These are phyloP conservation scores for Phylloboletellus chloephorus DNA, from an alignment of 1,284 basidiomycete species.

Conservation along the genomic window DNA sequence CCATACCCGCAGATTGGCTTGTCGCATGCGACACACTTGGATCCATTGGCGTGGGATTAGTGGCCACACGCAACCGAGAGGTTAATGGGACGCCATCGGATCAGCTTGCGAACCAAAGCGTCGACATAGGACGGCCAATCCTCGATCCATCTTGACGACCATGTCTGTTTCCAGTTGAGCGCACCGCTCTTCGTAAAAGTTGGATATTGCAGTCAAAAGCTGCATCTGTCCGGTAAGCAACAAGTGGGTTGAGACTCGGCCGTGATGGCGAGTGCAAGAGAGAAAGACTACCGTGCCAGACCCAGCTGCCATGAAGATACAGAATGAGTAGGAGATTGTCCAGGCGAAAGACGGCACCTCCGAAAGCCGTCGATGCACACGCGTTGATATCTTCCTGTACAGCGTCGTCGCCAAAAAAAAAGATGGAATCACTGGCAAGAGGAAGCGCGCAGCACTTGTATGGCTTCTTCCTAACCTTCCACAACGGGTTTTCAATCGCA, in stretches of 20 bases:
- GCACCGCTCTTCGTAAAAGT: conserved; percentile 7
- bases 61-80: conserved; percentile 8
- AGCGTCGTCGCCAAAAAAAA: too few relatives aligned
- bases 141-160: conserved; percentile 4
- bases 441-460: too few relatives aligned
- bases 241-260: not conserved
- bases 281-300: conserved; percentile 4
- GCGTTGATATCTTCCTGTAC: conserved; percentile 2
- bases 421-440: too few relatives aligned
- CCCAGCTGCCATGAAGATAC: not conserved
- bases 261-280: not conserved
- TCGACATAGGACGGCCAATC: conserved; percentile 9
- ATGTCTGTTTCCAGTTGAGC: conserved; percentile 12
- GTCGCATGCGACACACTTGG: conserved; percentile 5
- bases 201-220: conserved; percentile 1
- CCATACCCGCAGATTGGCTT: conserved; percentile 5
- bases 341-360: not conserved
- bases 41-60: too few relatives aligned
- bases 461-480: too few relatives aligned
- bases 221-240: conserved; percentile 1
- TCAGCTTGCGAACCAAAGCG: conserved; percentile 8
- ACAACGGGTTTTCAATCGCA: too few relatives aligned
- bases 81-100: conserved; percentile 9
- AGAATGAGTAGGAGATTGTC: not conserved
- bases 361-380: conserved; percentile 5